These are phyloP conservation scores for Capsella bursapastoris DNA, from an alignment of 345 rosid species.

Conservation along the genomic window DNA sequence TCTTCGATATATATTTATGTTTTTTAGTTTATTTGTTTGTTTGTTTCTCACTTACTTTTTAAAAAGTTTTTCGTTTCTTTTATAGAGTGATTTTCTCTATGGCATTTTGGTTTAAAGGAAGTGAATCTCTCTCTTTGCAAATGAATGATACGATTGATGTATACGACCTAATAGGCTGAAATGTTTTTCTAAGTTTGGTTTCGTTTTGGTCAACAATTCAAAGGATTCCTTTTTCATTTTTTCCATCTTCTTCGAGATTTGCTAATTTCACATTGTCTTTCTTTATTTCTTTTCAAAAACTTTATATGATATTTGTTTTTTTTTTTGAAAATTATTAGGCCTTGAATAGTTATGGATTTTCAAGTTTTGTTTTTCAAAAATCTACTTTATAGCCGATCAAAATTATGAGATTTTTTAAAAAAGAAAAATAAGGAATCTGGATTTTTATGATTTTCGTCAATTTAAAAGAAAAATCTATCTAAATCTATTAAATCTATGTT, in stretches of 20 bases:
- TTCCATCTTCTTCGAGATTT: background rate
- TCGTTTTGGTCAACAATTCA: background rate
- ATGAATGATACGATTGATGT: background rate
- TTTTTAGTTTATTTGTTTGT: background rate
- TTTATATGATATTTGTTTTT: background rate
- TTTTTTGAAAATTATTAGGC: background rate
- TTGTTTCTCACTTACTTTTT: background rate
- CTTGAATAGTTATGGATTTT: too few relatives aligned
- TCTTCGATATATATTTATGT: background rate
- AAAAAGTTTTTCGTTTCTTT: background rate
- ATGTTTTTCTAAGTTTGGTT: background rate
- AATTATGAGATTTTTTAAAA: too few relatives aligned
- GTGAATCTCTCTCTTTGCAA: background rate
- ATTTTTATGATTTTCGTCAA: too few relatives aligned
- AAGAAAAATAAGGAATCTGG: too few relatives aligned
- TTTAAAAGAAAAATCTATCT: too few relatives aligned
- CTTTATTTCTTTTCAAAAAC: background rate
- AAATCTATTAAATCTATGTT: too few relatives aligned
- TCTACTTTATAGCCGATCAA: too few relatives aligned
- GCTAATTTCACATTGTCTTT: background rate
- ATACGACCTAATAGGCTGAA: background rate
- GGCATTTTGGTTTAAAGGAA: background rate
- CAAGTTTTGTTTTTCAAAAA: too few relatives aligned
- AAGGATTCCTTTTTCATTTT: background rate
- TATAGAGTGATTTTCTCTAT: background rate